phyloP scores from a whole-genome alignment of 495 filamentous ascomycete genomes.

The Pseudevernia furfuracea region DNA sequence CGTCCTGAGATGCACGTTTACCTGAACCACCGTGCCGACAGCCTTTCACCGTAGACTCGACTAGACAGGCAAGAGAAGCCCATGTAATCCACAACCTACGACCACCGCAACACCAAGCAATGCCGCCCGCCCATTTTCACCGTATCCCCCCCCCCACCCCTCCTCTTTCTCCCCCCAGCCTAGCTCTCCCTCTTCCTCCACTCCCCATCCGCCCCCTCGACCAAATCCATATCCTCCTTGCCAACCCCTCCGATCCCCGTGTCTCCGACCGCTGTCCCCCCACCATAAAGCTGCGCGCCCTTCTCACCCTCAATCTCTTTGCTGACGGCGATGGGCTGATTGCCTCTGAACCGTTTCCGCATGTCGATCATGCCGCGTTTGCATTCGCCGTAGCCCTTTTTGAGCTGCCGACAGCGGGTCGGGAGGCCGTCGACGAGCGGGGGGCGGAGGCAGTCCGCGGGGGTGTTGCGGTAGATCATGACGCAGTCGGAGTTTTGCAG shows the following conservation, averaged over 20 bases:
- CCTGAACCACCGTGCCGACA: not conserved
- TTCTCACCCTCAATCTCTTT: constrained; percentile 49
- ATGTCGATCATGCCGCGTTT: constrained; percentile 96
- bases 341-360: constrained; percentile 97
- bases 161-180: not conserved
- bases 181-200: constrained; percentile 19
- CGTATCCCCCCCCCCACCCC: not conserved
- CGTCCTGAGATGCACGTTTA: not conserved
- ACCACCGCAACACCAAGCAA: not conserved
- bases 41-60: not conserved
- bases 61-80: not conserved
- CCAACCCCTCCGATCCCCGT: constrained; percentile 40
- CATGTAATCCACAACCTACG: not conserved
- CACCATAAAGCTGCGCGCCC: constrained; percentile 69
- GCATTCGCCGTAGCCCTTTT: constrained; percentile 88
- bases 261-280: constrained; percentile 59
- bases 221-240: constrained; percentile 23
- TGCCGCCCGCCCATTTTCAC: not conserved
- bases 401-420: constrained; percentile 81
- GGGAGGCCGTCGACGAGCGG: constrained; percentile 74
- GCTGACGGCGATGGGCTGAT: constrained; percentile 66
- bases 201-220: constrained; percentile 24
- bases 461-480: constrained; percentile 77
- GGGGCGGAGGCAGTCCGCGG: constrained; percentile 77
- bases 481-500: constrained; percentile 94